Conservation (phyloP, 768 basidiomycete species). For the Cytidiella melzeri region DNA sequence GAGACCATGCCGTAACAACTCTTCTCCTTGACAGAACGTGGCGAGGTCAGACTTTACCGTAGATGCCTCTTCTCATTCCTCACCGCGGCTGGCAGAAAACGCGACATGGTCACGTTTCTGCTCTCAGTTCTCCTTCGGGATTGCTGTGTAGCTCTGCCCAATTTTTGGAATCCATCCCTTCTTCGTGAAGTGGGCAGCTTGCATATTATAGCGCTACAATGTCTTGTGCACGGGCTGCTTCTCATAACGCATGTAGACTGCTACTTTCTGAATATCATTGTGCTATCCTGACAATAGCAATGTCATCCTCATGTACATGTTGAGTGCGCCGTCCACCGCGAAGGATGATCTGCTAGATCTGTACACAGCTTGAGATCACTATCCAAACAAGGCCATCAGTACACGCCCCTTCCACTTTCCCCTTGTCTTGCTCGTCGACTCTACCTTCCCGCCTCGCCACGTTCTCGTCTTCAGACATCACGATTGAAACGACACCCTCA, state of each 20-base stretch:
- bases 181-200: constrained; percentile 27
- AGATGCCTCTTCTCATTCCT: too few species aligned
- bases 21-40: too few species aligned
- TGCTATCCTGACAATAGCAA: too few species aligned
- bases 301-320: too few species aligned
- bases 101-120: not conserved
- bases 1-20: not conserved
- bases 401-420: not conserved
- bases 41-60: too few species aligned
- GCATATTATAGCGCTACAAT: too few species aligned
- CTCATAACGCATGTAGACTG: too few species aligned
- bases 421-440: not conserved
- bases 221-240: too few species aligned
- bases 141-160: constrained; percentile 19
- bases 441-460: not conserved
- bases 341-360: not conserved
- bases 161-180: constrained; percentile 29
- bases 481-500: not conserved
- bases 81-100: not conserved
- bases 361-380: not conserved
- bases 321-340: too few species aligned
- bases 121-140: not conserved
- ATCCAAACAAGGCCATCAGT: constrained; percentile 1
- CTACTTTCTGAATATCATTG: too few species aligned
- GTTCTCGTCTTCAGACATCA: not conserved